Evolutionary conservation across 352 stramenopile genomes (phyloP), one percentile per base, ranked within the genome.

Genomic region (Poterioochromonas sp.): DNA sequence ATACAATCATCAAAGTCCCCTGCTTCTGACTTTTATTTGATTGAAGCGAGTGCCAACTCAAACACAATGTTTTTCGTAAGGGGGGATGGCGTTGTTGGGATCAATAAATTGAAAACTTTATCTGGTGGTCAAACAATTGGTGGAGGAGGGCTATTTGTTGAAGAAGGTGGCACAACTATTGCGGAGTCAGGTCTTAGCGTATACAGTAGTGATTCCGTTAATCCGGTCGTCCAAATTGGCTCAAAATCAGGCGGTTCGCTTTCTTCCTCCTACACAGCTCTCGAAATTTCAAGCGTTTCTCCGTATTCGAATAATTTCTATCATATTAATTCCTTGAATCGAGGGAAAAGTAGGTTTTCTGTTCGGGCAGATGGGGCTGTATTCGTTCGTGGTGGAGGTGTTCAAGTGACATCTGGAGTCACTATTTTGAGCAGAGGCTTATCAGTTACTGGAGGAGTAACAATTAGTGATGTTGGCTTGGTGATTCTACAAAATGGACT

Each of bases 21-120:
- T 11, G 5, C 69, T 12, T 44, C 40, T 0, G 87, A 93, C 74
- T 93, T 91, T 51, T 83, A 87, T 29, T 81, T 92, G 49, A 74
- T 92, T 5, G 84, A 85, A 76, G 76, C 82, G 0, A 83, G 81
- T 0, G 58, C 80, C 11, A 76, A 58, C n/a, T 63, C 70, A 29
- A 64, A 83, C 3, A 70, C 82, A 32, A 37, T 90, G 12, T 84
- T 91, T 73, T 83, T 81, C 29, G 83, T 91, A 37, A 76, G 40
- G 1, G 84, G 86, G 37, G 83, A 84, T 0, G 87, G 87, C 1
- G 39, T 79, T 37, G 87, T 88, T 39, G 86, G 82, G 3, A 86
- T 91, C 58, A 80, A 81, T 40, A 86, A 85, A 0, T 77, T 91
- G 20, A 18, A 76, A 26, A 80, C 89, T 44, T n/a, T n/a, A 0